These are phyloP conservation scores for Globisporangium abappressorium DNA, from an alignment of 352 stramenopile genomes.

Conservation along the genomic window DNA sequence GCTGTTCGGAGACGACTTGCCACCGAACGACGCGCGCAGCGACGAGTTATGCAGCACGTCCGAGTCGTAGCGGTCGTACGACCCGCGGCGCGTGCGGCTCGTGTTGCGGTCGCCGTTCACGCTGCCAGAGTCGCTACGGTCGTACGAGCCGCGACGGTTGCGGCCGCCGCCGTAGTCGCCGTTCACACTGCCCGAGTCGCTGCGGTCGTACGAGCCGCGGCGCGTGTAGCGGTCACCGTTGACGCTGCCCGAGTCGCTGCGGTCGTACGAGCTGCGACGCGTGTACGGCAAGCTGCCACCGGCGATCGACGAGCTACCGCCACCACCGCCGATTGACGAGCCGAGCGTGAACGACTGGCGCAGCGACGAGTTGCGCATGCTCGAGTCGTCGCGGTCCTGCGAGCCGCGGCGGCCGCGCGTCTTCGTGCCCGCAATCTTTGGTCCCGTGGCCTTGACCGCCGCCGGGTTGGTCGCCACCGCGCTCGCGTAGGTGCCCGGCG, in stretches of 20 bases:
- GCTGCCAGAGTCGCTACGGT: slow-evolving; percentile 20
- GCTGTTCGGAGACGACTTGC: slow-evolving; percentile 16
- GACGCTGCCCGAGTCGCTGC: slow-evolving; percentile 36
- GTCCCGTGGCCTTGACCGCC: not conserved
- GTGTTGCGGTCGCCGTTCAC: slow-evolving; percentile 15
- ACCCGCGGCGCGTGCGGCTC: slow-evolving; percentile 49
- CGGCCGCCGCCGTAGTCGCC: slow-evolving; percentile 28
- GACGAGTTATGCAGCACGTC: slow-evolving; percentile 32
- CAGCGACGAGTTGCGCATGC: slow-evolving; percentile 20
- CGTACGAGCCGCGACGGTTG: slow-evolving; percentile 29
- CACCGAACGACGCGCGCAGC: slow-evolving; percentile 27
- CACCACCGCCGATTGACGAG: slow-evolving; percentile 13
- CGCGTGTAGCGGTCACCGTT: slow-evolving; percentile 23
- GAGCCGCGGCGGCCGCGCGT: slow-evolving; percentile 53
- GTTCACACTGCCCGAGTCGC: slow-evolving; percentile 22
- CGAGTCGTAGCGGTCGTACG: slow-evolving; percentile 52
- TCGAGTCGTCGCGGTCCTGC: slow-evolving; percentile 38
- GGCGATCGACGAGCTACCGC: not conserved
- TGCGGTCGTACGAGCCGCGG: slow-evolving; percentile 26
- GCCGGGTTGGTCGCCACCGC: slow-evolving; percentile 25
- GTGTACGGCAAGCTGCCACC: slow-evolving; percentile 38
- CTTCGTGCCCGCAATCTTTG: slow-evolving; percentile 6
- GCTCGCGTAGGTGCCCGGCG: slow-evolving; percentile 25
- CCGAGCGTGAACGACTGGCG: slow-evolving; percentile 23
- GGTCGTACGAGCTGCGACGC: slow-evolving; percentile 53